Evolutionary conservation across 768 basidiomycete genomes (phyloP), one percentile per base, ranked within the genome.

Genomic region (Grammothele lineata): DNA sequence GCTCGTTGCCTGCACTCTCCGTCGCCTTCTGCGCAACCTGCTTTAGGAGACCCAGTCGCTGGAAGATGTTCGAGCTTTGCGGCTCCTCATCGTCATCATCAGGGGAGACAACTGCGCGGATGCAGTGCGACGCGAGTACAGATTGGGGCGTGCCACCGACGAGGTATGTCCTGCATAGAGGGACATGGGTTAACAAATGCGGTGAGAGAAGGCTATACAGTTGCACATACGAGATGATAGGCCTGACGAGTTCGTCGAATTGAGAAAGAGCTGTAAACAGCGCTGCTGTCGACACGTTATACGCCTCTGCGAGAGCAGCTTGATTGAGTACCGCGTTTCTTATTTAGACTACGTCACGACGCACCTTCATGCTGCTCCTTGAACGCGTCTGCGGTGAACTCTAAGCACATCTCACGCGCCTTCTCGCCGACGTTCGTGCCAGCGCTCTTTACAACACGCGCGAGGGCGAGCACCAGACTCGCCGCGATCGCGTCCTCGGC

Each of bases 341-440:
- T n/a, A n/a, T 19, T 34, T 23, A 17, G 35, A 30, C n/a, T n/a
- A n/a, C n/a, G 22, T 23, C 14, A 4, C 27, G 8, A 52, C 56
- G 57, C 51, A 88, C 87, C 88, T 53, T 81, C 78, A 47, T 83
- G 83, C 1, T 65, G 64, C 49, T 84, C 85, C 36, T 78, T 74
- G 71, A 95, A 95, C 1, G 89, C 81, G 45, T 93, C 89, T 3
- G 73, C 66, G 1, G 92, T 75, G 11, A 98, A 62, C 55, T 92
- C 91, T 25, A 85, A 67, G 44, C 89, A 85, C 0, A 77, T 67
- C 46, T 88, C 86, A 52, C 79, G 74, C 1, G 82, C 83, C 58
- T 83, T 84, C 22, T 87, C 83, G 0, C 91, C 86, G 6, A 94
- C 72, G 54, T 93, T 88, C 43, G 78, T 70, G 0, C 78, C 78